These are phyloP conservation scores for Acer yangbiense DNA, from an alignment of 345 rosid species.

Conservation along the genomic window DNA sequence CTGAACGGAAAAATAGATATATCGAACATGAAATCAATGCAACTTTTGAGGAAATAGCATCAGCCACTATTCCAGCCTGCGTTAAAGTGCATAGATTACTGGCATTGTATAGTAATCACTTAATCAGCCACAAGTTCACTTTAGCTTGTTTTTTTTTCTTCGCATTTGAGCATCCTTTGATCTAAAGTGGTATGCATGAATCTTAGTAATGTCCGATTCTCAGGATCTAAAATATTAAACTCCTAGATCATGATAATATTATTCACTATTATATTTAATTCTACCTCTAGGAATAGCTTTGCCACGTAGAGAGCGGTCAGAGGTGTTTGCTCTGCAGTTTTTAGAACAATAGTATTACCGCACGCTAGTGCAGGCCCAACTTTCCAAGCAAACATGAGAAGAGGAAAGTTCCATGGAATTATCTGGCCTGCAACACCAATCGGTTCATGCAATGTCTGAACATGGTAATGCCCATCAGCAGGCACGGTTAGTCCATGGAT, in stretches of 20 bases:
- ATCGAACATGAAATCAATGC: background rate
- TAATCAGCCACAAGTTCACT: background rate
- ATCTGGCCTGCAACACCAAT: constrained; percentile 71
- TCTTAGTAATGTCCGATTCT: no score
- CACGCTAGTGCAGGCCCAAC: constrained; percentile 69
- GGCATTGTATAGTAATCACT: background rate
- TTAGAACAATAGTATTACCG: constrained; percentile 63
- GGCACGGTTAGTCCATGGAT: constrained; percentile 62
- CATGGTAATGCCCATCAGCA: constrained; percentile 62
- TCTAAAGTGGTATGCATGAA: background rate
- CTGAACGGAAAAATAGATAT: background rate
- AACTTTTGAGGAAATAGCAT: background rate
- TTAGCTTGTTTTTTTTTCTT: background rate
- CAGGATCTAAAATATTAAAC: background rate
- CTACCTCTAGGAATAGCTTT: constrained; percentile 69
- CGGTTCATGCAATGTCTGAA: constrained; percentile 66
- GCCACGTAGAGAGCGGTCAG: constrained; percentile 57
- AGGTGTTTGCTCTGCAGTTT: constrained; percentile 70
- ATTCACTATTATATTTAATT: background rate
- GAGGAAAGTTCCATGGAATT: constrained; percentile 72
- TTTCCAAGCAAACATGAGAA: constrained; percentile 68
- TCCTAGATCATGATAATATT: constrained; percentile 6
- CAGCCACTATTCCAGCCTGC: background rate
- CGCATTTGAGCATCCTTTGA: background rate
- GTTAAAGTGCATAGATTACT: background rate